These are phyloP conservation scores for Aspergillus phoenicis DNA, from an alignment of 2,329 filamentous ascomycete species.

Conservation along the genomic window DNA sequence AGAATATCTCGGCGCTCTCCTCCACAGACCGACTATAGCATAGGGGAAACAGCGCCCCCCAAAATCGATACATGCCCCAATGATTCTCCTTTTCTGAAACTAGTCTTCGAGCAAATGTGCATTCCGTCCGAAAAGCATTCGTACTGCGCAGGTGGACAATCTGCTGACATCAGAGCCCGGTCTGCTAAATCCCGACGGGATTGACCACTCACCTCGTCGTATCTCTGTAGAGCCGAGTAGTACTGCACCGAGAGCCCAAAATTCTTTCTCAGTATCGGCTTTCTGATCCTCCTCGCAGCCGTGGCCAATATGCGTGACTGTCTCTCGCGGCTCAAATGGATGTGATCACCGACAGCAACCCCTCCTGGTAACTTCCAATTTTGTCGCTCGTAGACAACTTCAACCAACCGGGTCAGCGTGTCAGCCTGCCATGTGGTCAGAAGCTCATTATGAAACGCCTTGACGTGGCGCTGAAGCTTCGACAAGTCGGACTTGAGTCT, in stretches of 20 bases:
- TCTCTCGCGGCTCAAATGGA: conserved; percentile 20
- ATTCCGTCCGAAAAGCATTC: conserved; percentile 32
- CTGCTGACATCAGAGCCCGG: conserved; percentile 21
- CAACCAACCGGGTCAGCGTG: conserved; percentile 39
- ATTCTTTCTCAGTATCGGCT: conserved; percentile 23
- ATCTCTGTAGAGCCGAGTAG: conserved; percentile 31
- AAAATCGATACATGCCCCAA: conserved; percentile 32
- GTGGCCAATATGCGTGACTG: conserved; percentile 29
- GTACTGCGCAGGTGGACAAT: conserved; percentile 34
- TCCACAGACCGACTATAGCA: conserved; percentile 37
- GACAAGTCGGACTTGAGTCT: conserved; percentile 30
- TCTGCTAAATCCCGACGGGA: background rate
- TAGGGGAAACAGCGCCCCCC: conserved; percentile 36
- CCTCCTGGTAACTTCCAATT: conserved; percentile 26
- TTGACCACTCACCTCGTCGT: conserved; percentile 29
- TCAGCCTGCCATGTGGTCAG: conserved; percentile 40
- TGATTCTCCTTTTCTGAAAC: conserved; percentile 27
- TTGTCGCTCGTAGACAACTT: conserved; percentile 31
- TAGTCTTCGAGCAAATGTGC: conserved; percentile 36
- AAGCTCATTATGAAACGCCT: conserved; percentile 28
- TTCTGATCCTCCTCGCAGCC: conserved; percentile 30
- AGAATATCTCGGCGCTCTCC: conserved; percentile 31
- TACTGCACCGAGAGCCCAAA: conserved; percentile 32
- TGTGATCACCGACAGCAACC: conserved; percentile 22
- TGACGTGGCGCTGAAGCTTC: conserved; percentile 31